These are phyloP conservation scores for Tetradesmus obliquus DNA, from an alignment of 139 green algal genomes.

Conservation along the genomic window DNA sequence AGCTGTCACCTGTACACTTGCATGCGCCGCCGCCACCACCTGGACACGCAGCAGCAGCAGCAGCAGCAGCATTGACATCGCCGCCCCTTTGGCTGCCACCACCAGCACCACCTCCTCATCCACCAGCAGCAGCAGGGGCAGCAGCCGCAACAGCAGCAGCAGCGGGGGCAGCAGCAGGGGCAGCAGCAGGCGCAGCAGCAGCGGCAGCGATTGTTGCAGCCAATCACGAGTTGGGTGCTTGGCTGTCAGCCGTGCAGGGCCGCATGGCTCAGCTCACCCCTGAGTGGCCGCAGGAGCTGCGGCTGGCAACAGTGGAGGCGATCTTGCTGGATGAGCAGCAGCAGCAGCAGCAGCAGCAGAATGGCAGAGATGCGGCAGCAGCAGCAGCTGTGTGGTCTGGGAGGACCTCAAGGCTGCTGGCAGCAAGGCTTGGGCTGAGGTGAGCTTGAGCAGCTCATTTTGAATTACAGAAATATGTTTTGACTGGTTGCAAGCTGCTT, in stretches of 20 bases:
- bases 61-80: background rate
- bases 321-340: constrained; percentile 1
- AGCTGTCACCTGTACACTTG: background rate
- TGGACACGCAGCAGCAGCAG: too few species aligned
- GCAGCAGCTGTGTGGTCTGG: background rate
- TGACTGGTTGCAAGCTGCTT: too few species aligned
- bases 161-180: too few species aligned
- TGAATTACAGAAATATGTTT: too few species aligned
- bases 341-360: background rate
- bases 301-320: background rate
- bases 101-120: background rate
- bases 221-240: background rate
- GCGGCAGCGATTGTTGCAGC: too few species aligned
- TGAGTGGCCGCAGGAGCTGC: constrained; percentile 15
- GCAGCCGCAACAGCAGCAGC: background rate
- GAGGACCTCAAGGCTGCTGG: background rate
- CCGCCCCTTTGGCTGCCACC: background rate
- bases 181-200: too few species aligned
- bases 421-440: background rate
- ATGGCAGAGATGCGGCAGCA: background rate
- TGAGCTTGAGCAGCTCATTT: background rate
- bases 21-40: background rate
- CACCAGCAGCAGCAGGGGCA: background rate
- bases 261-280: background rate
- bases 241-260: background rate